Evolutionary conservation across 1,139 yeast genomes (phyloP), one percentile per base, ranked within the genome.

Genomic region (Geotrichum cucujoidarum): DNA sequence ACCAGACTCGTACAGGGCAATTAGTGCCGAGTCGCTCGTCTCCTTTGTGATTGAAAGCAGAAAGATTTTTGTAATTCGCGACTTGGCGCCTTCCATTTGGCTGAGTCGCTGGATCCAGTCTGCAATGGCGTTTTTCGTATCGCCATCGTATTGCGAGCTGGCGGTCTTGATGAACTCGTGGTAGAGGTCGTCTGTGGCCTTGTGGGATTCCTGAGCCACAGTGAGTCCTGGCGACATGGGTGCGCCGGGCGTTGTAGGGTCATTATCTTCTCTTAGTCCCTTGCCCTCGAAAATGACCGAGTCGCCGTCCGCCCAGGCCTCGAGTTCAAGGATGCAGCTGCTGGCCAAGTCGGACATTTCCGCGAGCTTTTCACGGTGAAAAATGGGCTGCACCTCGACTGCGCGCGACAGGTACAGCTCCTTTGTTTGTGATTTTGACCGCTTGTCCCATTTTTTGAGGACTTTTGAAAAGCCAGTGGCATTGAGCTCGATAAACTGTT

Each of bases 381-480:
- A 92, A 13, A 90, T 95, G 0, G 98, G 98, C 64, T 92, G 98
- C 2, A 92, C 95, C 55, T 88, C 88, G 10, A 92, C 96, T 0
- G 97, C 97, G 0, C 97, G 82, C 44, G 88, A 82, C 40, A 92
- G 75, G 63, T 90, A 92, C 47, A 92, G 73, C 64, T 92, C 98
- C 63, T 89, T 89, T 8, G 97, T 90, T 58, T 88, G 95, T 1
- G 95, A 86, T 60, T 90, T 89, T 17, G 97, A 88, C 53, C 97
- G 74, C 67, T 92, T 92, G 66, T 92, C 98, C 98, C 98, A 92
- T 69, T 92, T 92, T 64, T 92, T 92, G 58, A 92, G 77, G 30
- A 88, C 97, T 67, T 92, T 92, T 27, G 94, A 82, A 66, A 92
- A 92, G 16, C 97, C 98, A 0, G 95, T 88, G 60, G 92, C 96